Evolutionary conservation across 306 rosid species (phyloP), one percentile per base, ranked within the genome.

Genomic region (Hylodesmum podocarpum): DNA sequence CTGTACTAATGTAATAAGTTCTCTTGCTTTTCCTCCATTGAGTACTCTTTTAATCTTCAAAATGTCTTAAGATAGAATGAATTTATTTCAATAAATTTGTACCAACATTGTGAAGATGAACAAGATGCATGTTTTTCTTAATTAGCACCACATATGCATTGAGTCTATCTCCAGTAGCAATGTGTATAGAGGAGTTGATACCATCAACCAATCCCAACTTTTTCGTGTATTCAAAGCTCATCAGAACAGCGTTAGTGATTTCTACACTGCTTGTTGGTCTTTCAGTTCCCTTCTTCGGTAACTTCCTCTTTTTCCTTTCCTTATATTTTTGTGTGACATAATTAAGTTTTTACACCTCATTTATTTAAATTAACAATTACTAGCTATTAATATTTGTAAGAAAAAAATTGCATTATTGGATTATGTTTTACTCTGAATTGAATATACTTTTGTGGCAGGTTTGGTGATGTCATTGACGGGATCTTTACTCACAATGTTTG

Each of bases 391-490:
- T n/a, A n/a, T n/a, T n/a, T n/a, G n/a, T n/a, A n/a, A n/a, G n/a
- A n/a, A n/a, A n/a, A n/a, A n/a, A n/a, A 31, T 41, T 36, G 24
- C 55, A 25, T 15, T 4, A 21, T 53, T 54, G 19, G 63, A 24
- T 77, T 64, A 18, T 59, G 40, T 54, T 77, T 37, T 73, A 28
- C 11, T 16, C 28, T 50, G 50, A 76, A 19, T 14, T 11, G 9
- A 64, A 70, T 77, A 69, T 64, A 50, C 53, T 55, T 70, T 78
- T 58, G 36, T 72, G 19, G 74, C 90, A 94, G 98, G 95, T 78
- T 89, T 95, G 76, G 91, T 95, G 50, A 89, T 95, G 98, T 86
- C 98, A 8, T 77, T 95, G 70, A 92, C 85, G 15, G 98, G 98
- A 61, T 95, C 98, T 69, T 73, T 88, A 67, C 87, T 95, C 79